Base-by-base conservation (phyloP, 2,329 filamentous ascomycete genomes). In the Fusarium sp. region DNA sequence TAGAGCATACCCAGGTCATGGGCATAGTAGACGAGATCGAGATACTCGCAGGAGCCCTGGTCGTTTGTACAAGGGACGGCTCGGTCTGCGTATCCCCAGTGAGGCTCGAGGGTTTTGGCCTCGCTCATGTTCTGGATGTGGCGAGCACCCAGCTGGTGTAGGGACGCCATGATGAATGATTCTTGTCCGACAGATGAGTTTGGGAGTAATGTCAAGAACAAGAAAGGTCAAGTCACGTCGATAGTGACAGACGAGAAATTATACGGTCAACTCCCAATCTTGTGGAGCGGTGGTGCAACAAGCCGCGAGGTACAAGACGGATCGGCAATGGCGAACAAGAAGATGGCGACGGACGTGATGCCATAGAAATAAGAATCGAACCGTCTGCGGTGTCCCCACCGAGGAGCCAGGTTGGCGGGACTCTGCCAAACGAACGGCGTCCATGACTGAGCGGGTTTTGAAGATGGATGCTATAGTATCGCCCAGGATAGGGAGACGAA, bases 1-100 rank as follows among this genome's bases (percentile, higher is more conserved):
- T 88, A 89, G 38, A 88, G 72, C 84, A 89, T 88, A 22, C 86
- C 82, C 8, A 81, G 63, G 67, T 88, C 87, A 76, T 89, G 87
- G 16, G 84, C 80, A 27, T 72, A 69, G 69, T 89, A 89, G 56
- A 89, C 86, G 37, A 84, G 81, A 67, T 89, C 87, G 58, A 89
- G 85, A 75, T 88, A 87, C 29, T 77, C 83, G 78, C 86, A 88
- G 9, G 85, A 85, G n/a, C 85, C 86, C 14, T 80, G 73, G 66
- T 87, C 86, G 76, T 82, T 86, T 60, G 80, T 83, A 78, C 86
- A 87, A 5, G 86, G 86, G 5, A 87, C 47, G 0, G 83, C 80
- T 27, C 86, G 84, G 72, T 83, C 81, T n/a, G 81, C 82, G 65
- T 87, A 87, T 50, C 86, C 86, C 86, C 86, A 87, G 76, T 87